A percentile compares a stretch with the other conserved stretches of the same genome.
phyloP scores from a whole-genome alignment of 108 stramenopile genomes.

The Hondaea fermentalgiana region DNA sequence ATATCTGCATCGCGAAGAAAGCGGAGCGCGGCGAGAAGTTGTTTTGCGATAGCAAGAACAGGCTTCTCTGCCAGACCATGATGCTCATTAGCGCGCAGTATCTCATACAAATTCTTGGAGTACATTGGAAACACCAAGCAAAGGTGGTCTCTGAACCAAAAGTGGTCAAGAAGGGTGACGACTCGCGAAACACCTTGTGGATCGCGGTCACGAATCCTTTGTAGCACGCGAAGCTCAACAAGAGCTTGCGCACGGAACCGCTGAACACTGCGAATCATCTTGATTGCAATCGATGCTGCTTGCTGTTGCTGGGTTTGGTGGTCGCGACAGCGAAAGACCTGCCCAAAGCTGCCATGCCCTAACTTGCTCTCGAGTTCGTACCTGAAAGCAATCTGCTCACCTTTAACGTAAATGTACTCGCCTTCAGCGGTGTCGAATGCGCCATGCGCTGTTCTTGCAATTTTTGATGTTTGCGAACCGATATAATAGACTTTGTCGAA shows the following conservation, averaged over 20 bases:
- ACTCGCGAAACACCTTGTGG: slow-evolving; percentile 46
- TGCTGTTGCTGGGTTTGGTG: slow-evolving; percentile 39
- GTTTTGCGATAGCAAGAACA: slow-evolving; percentile 53
- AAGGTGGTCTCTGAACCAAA: slow-evolving; percentile 75
- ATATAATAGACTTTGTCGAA: background rate
- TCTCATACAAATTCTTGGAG: slow-evolving; percentile 80
- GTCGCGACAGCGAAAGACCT: slow-evolving; percentile 79
- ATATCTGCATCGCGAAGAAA: slow-evolving; percentile 61
- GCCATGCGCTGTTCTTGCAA: background rate
- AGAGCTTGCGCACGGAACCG: slow-evolving; percentile 83
- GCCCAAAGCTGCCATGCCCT: slow-evolving; percentile 92
- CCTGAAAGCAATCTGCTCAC: slow-evolving; percentile 19
- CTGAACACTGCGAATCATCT: slow-evolving; percentile 90
- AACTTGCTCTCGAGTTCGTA: slow-evolving; percentile 59
- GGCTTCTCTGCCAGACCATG: slow-evolving; percentile 63
- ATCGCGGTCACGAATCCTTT: slow-evolving; percentile 35
- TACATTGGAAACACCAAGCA: slow-evolving; percentile 89
- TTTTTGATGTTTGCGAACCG: background rate
- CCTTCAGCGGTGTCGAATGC: slow-evolving; percentile 8
- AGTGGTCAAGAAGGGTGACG: slow-evolving; percentile 71
- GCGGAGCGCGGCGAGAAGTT: slow-evolving; percentile 62
- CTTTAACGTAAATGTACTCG: background rate
- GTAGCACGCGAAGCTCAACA: slow-evolving; percentile 81
- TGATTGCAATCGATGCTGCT: slow-evolving; percentile 67
- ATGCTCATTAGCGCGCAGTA: slow-evolving; percentile 80